Base-by-base conservation (phyloP, 768 basidiomycete genomes). In the Amanita jacksonii region DNA sequence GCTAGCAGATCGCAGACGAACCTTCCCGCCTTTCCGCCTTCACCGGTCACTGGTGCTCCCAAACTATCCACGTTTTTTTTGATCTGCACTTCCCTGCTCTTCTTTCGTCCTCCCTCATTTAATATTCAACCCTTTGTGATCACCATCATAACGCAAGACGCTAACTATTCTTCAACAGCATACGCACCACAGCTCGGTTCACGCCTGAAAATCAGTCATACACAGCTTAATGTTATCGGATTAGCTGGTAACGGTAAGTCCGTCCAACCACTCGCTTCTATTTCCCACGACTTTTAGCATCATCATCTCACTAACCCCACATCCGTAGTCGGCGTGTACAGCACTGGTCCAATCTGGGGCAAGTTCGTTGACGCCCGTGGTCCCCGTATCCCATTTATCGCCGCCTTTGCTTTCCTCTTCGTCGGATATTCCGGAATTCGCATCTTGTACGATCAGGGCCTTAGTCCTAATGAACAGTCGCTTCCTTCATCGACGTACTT, bases 121-220 rank as follows among this genome's bases (percentile, higher is more conserved):
- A 8, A n/a, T 18, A 5, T n/a, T 34, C 33, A 34, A 6, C 10
- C 6, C 10, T 8, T 18, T 34, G 13, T 31, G 13, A 31, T 31
- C 8, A 31, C 7, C 28, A 7, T 8, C 28, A 31, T 7, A 7
- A 8, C 28, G 13, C 28, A 31, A 8, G 28, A 8, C 8, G 10
- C 48, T 9, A 45, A 41, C 8, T 12, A 36, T 43, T 36, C 13
- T 38, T 37, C 33, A n/a, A 20, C 42, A 80, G 90, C 88, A 16
- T 96, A 92, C 57, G 78, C 85, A 2, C 90, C 91, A 0, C 90
- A 93, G 57, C 73, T 94, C 3, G 85, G 85, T 1, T 63, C 78
- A 13, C 74, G 77, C 31, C 72, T 93, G 10, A 66, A 71, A 38
- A 74, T 93, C 39, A 73, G 76, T 2, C 85, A 92, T 44, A 93